These are phyloP conservation scores for Collybiopsis luxurians DNA, from an alignment of 768 basidiomycete genomes.

Conservation along the genomic window DNA sequence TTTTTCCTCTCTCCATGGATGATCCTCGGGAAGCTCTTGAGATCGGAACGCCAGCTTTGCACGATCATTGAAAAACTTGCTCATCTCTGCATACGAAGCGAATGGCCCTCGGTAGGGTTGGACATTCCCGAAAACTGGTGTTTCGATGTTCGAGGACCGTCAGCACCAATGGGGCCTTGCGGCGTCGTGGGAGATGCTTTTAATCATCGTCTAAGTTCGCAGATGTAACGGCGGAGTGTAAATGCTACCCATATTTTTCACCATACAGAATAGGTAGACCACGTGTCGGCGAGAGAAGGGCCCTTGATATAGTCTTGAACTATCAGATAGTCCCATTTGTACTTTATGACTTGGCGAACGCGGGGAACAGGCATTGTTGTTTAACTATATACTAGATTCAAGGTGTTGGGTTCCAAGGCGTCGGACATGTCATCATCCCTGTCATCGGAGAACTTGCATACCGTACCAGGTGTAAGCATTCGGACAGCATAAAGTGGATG, in stretches of 20 bases:
- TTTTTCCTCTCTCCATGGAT: slow-evolving; percentile 3
- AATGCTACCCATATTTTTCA: slow-evolving; percentile 16
- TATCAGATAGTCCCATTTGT: slow-evolving; percentile 8
- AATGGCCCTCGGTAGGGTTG: slow-evolving; percentile 10
- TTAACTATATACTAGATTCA: neutral
- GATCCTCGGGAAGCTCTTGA: slow-evolving; percentile 3
- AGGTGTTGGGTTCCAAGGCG: neutral
- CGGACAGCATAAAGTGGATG: too few relatives aligned
- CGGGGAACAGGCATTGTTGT: slow-evolving; percentile 21
- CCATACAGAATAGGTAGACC: slow-evolving; percentile 14
- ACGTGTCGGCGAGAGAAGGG: slow-evolving; percentile 11
- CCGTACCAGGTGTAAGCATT: neutral
- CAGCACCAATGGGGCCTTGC: slow-evolving; percentile 12
- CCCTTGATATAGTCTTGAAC: slow-evolving; percentile 19
- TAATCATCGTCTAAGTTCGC: slow-evolving; percentile 12
- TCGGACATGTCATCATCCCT: neutral
- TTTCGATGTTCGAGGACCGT: slow-evolving; percentile 10
- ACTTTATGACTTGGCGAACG: slow-evolving; percentile 11
- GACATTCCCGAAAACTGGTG: slow-evolving; percentile 9
- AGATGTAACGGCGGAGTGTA: slow-evolving; percentile 18
- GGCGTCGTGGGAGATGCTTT: neutral
- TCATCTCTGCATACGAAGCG: slow-evolving; percentile 13
- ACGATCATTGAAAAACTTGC: slow-evolving; percentile 12
- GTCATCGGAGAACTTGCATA: neutral
- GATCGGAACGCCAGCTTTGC: neutral